phyloP scores from a whole-genome alignment of 2,329 filamentous ascomycete genomes.

The Cadophora gregata region DNA sequence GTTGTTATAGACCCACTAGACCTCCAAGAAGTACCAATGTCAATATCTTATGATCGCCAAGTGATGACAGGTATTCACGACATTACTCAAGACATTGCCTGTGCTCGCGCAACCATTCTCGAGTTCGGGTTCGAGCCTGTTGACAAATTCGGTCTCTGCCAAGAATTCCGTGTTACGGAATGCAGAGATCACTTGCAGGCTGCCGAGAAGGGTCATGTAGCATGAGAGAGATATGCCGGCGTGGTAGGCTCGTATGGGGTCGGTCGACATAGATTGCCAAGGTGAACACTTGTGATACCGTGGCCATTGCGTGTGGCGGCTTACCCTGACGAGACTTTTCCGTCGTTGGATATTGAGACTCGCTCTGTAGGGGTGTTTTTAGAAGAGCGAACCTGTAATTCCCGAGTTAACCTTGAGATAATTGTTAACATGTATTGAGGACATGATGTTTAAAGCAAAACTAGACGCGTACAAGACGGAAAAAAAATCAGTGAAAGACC shows the following conservation, averaged over 20 bases:
- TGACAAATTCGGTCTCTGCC: neutral
- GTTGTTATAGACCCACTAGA: neutral
- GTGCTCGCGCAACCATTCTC: conserved; percentile 1
- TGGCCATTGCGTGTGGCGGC: neutral
- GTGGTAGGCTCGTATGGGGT: neutral
- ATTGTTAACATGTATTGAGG: no score
- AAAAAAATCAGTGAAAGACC: no score
- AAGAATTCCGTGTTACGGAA: neutral
- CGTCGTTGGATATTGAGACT: neutral
- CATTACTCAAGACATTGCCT: neutral
- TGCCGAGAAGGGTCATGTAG: neutral
- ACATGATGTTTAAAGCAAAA: no score
- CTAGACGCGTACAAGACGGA: no score
- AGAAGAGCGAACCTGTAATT: neutral
- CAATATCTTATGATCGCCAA: neutral
- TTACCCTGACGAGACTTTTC: neutral
- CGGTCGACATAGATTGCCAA: neutral
- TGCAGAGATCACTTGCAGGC: neutral
- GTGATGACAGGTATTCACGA: neutral
- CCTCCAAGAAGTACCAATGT: neutral
- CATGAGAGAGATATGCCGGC: neutral
- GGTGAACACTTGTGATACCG: neutral
- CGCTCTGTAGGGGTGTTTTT: neutral
- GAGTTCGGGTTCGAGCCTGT: neutral
- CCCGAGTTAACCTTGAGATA: no score